A percentile compares a stretch with the other conserved stretches of the same genome.
phyloP scores from a whole-genome alignment of 2,329 filamentous ascomycete species.

The Scedosporium aurantiacum region DNA sequence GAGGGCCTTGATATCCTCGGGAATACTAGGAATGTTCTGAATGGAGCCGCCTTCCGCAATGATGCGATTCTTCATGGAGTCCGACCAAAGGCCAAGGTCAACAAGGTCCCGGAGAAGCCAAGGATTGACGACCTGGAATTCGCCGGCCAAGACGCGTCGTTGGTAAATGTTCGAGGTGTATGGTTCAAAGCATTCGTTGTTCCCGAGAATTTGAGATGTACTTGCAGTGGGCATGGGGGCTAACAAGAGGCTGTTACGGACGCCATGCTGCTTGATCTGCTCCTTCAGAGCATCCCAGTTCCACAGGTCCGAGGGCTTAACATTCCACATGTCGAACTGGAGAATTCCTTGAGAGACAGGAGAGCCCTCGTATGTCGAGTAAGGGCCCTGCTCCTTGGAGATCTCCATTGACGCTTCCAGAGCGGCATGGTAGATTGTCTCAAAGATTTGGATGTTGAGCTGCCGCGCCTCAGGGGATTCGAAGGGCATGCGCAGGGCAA shows the following conservation, averaged over 20 bases:
- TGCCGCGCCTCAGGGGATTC: slow-evolving; percentile 89
- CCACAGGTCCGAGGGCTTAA: slow-evolving; percentile 89
- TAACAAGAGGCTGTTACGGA: slow-evolving; percentile 89
- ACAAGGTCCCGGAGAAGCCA: slow-evolving; percentile 98
- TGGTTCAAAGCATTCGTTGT: slow-evolving; percentile 99
- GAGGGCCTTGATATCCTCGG: slow-evolving; percentile 85
- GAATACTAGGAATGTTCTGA: slow-evolving; percentile 94
- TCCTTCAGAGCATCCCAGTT: slow-evolving; percentile 86
- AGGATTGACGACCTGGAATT: slow-evolving; percentile 99
- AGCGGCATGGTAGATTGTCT: slow-evolving; percentile 97
- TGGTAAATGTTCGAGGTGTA: slow-evolving; percentile 99
- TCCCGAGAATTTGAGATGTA: slow-evolving; percentile 94
- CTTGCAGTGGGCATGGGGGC: slow-evolving; percentile 97
- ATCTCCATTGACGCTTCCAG: slow-evolving; percentile 81
- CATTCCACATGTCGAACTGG: slow-evolving; percentile 98
- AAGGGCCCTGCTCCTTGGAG: slow-evolving; percentile 72
- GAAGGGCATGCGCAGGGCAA: slow-evolving; percentile 91
- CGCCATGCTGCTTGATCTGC: slow-evolving; percentile 82
- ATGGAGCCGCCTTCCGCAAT: slow-evolving; percentile 94
- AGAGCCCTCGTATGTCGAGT: slow-evolving; percentile 84
- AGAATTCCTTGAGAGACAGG: slow-evolving; percentile 91
- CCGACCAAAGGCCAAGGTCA: slow-evolving; percentile 95
- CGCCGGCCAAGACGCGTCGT: slow-evolving; percentile 90
- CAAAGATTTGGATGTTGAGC: slow-evolving; percentile 97
- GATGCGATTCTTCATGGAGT: slow-evolving; percentile 99